Conservation (phyloP, 2,329 filamentous ascomycete species). For the Aspergillus eucalypticola region DNA sequence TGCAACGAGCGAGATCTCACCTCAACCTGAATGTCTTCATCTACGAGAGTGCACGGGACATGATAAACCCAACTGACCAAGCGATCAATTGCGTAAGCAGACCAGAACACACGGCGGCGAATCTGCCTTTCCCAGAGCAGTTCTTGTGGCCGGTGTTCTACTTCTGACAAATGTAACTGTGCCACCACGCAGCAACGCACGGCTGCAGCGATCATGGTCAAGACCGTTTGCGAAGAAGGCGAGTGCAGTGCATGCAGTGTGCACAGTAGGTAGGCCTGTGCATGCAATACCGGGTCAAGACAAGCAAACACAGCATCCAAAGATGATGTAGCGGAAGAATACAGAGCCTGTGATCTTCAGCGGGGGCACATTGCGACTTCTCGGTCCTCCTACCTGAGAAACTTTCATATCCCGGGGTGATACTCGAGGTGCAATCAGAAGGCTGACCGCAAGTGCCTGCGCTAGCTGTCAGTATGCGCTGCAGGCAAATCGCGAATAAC, state of each 20-base stretch:
- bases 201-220: conserved; percentile 5
- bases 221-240: conserved; percentile 3
- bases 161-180: not conserved
- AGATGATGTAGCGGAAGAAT: not conserved
- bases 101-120: conserved; percentile 4
- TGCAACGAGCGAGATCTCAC: not conserved
- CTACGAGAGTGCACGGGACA: conserved; percentile 2
- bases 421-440: conserved; percentile 3
- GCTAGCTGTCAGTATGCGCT: not conserved
- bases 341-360: not conserved
- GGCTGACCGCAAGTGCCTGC: conserved; percentile 3
- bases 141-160: not conserved
- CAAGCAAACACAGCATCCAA: conserved; percentile 1
- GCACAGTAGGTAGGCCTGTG: conserved; percentile 6
- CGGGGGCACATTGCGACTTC: too few species aligned
- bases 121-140: not conserved
- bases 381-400: not conserved
- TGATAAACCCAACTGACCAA: conserved; percentile 5
- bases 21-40: conserved; percentile 4
- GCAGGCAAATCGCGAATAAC: not conserved
- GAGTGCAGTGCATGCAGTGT: conserved; percentile 6
- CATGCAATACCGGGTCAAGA: conserved; percentile 3
- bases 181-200: conserved; percentile 7
- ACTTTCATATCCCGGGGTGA: not conserved
- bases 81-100: conserved; percentile 8